Evolutionary conservation across 2,329 filamentous ascomycete species (phyloP), one percentile per base, ranked within the genome.

Genomic region (Xylariaceae sp.): DNA sequence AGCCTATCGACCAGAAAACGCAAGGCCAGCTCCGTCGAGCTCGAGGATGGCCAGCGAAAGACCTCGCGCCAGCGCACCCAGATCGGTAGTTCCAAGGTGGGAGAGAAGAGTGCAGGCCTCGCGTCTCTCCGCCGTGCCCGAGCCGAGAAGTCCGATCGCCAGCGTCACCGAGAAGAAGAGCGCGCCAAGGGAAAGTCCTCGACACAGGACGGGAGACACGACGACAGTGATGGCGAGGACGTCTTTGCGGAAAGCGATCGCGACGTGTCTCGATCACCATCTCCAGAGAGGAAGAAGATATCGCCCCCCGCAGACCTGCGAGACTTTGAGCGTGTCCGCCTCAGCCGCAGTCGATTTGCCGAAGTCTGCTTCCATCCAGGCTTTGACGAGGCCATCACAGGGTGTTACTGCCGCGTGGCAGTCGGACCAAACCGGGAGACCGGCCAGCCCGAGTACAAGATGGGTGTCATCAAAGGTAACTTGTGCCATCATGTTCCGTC

Each of bases 351-450:
- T 50, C 85, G 88, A 56, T 95, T 98, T 60, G 83, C 85, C 5
- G 81, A 90, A 55, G 84, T 95, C 39, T 96, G 88, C 71, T 95
- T 94, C 67, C 90, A 89, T 52, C 92, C 92, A 9, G 83, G 83
- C 3, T 96, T 98, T 51, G 85, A 94, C 40, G 69, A 84, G 7
- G 75, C 84, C 19, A 85, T 96, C 54, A 78, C 72, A 12, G 88
- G 88, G 36, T 94, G 88, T 62, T 98, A 85, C 59, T 83, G 83
- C 26, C 85, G 92, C 36, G 79, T 97, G 49, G 85, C 82, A 46
- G 78, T 96, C 40, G 90, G 89, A 1, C 74, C 83, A 9, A 84
- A 94, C 57, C 76, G 76, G 9, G 73, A 81, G n/a, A 49, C 44
- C 3, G 82, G 83, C 3, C 70, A 81, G 43, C 83, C 85, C 46